Conservation (phyloP, 192 early-diverging fungal genomes). For the Coemansia sp. region DNA sequence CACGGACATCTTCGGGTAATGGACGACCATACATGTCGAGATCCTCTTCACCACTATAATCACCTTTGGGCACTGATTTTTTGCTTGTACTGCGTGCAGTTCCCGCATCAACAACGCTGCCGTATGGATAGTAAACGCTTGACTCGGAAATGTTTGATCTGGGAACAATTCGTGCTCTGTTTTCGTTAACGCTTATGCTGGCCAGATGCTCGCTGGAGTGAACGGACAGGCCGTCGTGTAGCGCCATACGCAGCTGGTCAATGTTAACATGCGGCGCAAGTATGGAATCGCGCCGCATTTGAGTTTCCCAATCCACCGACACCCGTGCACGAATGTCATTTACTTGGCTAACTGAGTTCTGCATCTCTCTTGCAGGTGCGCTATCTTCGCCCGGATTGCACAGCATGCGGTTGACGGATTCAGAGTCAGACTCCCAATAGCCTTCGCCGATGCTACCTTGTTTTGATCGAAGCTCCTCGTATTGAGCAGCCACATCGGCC, state of each 20-base stretch:
- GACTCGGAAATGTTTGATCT: background rate
- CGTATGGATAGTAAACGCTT: background rate
- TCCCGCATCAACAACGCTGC: background rate
- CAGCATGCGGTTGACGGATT: slow-evolving; percentile 22
- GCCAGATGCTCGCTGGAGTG: slow-evolving; percentile 21
- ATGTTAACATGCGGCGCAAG: slow-evolving; percentile 36
- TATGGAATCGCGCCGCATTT: slow-evolving; percentile 34
- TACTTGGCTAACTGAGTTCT: slow-evolving; percentile 26
- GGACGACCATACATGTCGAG: slow-evolving; percentile 17
- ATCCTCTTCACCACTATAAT: background rate
- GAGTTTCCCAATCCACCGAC: slow-evolving; percentile 49
- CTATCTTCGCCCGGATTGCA: slow-evolving; percentile 1
- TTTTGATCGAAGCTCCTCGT: background rate
- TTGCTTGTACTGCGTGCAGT: background rate
- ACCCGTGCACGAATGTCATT: slow-evolving; percentile 48
- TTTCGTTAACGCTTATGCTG: background rate
- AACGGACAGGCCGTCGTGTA: slow-evolving; percentile 36
- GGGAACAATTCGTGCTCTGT: background rate
- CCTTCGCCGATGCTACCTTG: background rate
- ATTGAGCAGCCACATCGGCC: background rate
- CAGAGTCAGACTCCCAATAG: background rate
- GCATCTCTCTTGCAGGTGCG: background rate
- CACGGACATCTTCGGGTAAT: slow-evolving; percentile 41
- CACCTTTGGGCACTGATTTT: background rate
- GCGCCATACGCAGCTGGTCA: slow-evolving; percentile 46